Percentiles rank a stretch among this genome's conserved stretches.
Conservation (phyloP, 345 rosid species). For the Citrus unshiu region DNA sequence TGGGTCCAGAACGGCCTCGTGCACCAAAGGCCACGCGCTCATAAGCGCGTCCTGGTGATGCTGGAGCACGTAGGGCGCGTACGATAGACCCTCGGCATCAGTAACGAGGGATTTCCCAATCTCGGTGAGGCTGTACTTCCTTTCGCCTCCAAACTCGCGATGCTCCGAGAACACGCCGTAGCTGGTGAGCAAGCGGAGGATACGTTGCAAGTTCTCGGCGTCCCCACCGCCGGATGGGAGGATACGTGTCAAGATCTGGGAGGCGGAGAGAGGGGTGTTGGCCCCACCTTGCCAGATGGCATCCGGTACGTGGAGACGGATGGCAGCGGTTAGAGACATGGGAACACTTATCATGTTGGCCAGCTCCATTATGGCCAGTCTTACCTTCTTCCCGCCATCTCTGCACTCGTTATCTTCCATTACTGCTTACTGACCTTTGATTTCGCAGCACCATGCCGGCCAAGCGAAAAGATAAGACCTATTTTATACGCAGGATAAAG, state of each 20-base stretch:
- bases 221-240: conserved; percentile 35
- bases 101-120: conserved; percentile 78
- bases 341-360: conserved; percentile 95
- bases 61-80: conserved; percentile 77
- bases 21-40: conserved; percentile 75
- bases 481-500: too few relatives aligned
- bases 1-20: conserved; percentile 72
- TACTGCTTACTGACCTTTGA: neutral
- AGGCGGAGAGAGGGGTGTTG: conserved; percentile 71
- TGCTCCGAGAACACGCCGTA: conserved; percentile 75
- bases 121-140: conserved; percentile 70
- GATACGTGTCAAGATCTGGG: conserved; percentile 61
- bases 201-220: conserved; percentile 74
- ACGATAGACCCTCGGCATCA: conserved; percentile 66
- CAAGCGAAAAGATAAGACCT: too few relatives aligned
- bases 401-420: conserved; percentile 45
- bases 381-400: conserved; percentile 55
- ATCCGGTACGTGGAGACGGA: conserved; percentile 68
- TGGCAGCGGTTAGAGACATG: conserved; percentile 80
- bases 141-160: conserved; percentile 26
- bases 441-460: neutral
- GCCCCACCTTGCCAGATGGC: conserved; percentile 79
- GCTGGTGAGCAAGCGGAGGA: conserved; percentile 83
- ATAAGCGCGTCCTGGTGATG: conserved; percentile 90
- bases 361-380: conserved; percentile 67